Evolutionary conservation across 2,329 filamentous ascomycete genomes (phyloP), one percentile per base, ranked within the genome.

Genomic region (Penicillium nordicum): DNA sequence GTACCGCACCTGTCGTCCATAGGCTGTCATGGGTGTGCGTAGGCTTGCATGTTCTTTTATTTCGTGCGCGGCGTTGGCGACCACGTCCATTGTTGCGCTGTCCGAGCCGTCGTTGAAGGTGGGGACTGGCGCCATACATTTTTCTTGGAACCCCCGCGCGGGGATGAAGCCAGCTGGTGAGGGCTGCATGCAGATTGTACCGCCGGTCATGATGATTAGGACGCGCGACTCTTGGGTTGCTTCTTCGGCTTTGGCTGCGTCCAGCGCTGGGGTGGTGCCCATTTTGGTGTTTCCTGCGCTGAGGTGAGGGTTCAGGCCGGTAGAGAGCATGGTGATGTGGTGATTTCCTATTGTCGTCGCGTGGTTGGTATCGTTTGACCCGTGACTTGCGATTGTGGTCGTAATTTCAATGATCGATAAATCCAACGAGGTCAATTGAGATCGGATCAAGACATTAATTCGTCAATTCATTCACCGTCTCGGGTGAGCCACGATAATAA

Each of bases 171-270:
- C 92, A 63, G 91, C 84, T 9, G 84, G 82, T 10, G 90, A 91
- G 53, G 86, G 87, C 69, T 88, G 86, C 92, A 97, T 96, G 76
- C 91, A 96, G 67, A 96, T 96, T n/a, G 75, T 77, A 53, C 72
- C 77, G 70, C 90, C 92, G 12, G 92, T 96, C 79, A 95, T 93
- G 74, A 96, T 90, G 67, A 96, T 88, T 62, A 97, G 80, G 12
- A 97, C 89, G 57, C 89, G 82, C 25, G 90, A 90, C 72, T 95
- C 90, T 11, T 88, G 88, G 12, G 69, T 53, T n/a, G 62, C 27
- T 48, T 63, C 61, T 21, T 68, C 68, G 16, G 58, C 43, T 47
- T 63, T 61, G 40, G 55, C 53, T 32, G 66, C 60, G 27, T 55
- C 59, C 62, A 64, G 44, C 44, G 63, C 61, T 16, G 67, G 69